A percentile compares a stretch with the other conserved stretches of the same genome.
These are phyloP conservation scores for Ophiostoma ips DNA, from an alignment of 2,329 filamentous ascomycete species.

Conservation along the genomic window DNA sequence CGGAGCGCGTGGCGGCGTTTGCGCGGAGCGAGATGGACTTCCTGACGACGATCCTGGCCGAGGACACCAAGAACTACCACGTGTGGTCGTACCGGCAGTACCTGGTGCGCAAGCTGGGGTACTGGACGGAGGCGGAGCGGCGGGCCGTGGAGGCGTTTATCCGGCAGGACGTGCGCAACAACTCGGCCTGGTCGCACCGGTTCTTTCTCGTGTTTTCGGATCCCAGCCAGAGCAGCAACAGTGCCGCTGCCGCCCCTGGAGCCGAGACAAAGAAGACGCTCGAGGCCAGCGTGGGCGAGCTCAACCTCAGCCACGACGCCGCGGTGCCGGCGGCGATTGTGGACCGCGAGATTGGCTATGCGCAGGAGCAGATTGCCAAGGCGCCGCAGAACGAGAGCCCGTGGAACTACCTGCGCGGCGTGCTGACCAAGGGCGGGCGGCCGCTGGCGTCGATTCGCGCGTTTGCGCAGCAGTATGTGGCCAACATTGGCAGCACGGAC, in stretches of 20 bases:
- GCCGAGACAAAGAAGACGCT: too few relatives aligned
- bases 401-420: conserved; percentile 82
- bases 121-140: conserved; percentile 52
- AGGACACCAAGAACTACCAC: conserved; percentile 95
- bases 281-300: conserved; percentile 18
- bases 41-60: conserved; percentile 62
- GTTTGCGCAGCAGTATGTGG: conserved; percentile 38
- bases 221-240: conserved; percentile 34
- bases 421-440: conserved; percentile 52
- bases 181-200: conserved; percentile 93
- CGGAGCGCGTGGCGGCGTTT: conserved; percentile 41
- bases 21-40: conserved; percentile 59
- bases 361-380: conserved; percentile 55
- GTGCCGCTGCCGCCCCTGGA: neutral
- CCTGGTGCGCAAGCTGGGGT: conserved; percentile 50
- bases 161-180: conserved; percentile 75
- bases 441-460: conserved; percentile 29
- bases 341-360: conserved; percentile 62
- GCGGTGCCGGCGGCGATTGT: conserved; percentile 48
- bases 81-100: conserved; percentile 92
- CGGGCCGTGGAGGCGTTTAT: conserved; percentile 59
- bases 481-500: conserved; percentile 31
- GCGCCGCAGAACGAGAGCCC: conserved; percentile 89
- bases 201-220: conserved; percentile 79
- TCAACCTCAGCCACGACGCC: conserved; percentile 38